Base-by-base conservation (phyloP, 106 monocot species). In the Dioscorea dumetorum region DNA sequence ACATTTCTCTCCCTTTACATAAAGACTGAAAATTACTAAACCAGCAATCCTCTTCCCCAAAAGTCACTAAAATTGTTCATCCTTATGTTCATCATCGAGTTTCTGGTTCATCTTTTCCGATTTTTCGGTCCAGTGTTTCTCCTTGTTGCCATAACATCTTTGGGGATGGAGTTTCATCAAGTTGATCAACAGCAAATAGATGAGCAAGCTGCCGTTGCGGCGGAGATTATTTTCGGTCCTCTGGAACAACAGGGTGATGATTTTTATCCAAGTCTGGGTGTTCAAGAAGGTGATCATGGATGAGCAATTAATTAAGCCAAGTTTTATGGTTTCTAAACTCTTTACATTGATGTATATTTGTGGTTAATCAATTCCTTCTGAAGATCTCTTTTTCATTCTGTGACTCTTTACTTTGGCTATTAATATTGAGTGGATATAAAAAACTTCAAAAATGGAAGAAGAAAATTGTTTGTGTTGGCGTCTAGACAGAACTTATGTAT, bases 281-380 rank as follows among this genome's bases (percentile, higher is more conserved):
- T 60, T 60, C 60, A 23, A 60, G 60, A 24, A 56, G 10, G 4
- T 60, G 60, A 60, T 22, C 60, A 60, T 24, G 60, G 60, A 60
- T 60, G 21, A 60, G 41, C 5, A 41, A 41, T 41, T 41, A 41
- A 41, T 41, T 41, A 41, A 3, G 9, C 41, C 41, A 6, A 41
- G 41, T 41, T 41, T 28, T 28, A 28, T 28, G 28, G 28, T 28
- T 28, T 28, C 28, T 28, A 3, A 28, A 28, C 28, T 28, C 2
- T 28, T 28, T 28, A 28, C 28, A 28, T 28, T 28, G 28, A 28
- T 28, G 28, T 28, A 28, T 28, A 28, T 28, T 28, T 28, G 28
- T 28, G 28, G 28, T 28, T 1, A 28, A 28, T 28, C 28, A 28
- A 28, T 28, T 28, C 28, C 28, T 28, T 28, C 28, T 28, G 28